Conservation (phyloP, 176 grass and related monocot species). For the Avena eriantha region DNA sequence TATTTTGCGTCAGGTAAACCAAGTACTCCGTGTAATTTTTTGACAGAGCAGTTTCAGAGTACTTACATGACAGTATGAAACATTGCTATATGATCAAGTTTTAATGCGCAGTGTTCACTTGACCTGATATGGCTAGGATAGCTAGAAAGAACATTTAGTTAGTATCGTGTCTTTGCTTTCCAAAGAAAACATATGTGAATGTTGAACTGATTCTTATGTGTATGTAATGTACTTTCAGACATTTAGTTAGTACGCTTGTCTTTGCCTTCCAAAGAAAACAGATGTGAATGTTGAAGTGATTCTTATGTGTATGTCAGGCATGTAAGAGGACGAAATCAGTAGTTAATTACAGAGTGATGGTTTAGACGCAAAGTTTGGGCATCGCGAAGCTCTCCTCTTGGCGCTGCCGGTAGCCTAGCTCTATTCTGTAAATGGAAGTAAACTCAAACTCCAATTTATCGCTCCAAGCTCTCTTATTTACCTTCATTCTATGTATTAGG, state of each 20-base stretch:
- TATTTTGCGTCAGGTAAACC: neutral
- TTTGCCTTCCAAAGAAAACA: neutral
- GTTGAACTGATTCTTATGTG: too few species aligned
- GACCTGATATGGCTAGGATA: neutral
- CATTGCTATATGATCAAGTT: neutral
- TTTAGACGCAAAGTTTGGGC: too few species aligned
- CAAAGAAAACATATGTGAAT: too few species aligned
- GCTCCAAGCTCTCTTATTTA: too few species aligned
- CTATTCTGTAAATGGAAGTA: too few species aligned
- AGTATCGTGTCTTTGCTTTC: too few species aligned
- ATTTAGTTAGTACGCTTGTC: neutral
- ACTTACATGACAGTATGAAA: neutral
- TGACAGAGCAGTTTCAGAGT: neutral
- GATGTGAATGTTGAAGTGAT: neutral
- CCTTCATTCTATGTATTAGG: too few species aligned
- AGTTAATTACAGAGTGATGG: neutral
- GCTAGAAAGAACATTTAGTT: too few species aligned
- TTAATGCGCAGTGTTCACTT: neutral
- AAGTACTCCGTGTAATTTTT: neutral
- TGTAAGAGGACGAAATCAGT: neutral
- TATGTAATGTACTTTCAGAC: too few species aligned
- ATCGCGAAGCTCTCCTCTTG: too few species aligned
- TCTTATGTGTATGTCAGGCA: neutral
- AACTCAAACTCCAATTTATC: too few species aligned
- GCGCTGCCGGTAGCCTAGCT: too few species aligned